These are phyloP conservation scores for Exophiala sideris DNA, from an alignment of 2,329 filamentous ascomycete genomes.

Conservation along the genomic window DNA sequence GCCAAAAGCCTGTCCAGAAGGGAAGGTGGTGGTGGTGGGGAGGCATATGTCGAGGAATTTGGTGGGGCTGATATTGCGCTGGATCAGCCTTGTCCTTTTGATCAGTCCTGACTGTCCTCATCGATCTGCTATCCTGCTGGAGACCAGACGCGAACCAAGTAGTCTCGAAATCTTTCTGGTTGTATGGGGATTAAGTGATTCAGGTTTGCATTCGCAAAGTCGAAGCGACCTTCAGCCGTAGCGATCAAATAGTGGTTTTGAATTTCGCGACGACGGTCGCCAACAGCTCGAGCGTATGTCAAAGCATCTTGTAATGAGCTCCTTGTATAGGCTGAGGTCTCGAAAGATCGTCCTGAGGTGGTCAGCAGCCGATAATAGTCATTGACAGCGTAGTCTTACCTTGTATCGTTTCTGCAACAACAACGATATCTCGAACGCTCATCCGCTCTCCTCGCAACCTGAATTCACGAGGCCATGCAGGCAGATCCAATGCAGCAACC, in stretches of 20 bases:
- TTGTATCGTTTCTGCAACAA: constrained; percentile 49
- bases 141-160: constrained; percentile 52
- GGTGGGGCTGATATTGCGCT: too few relatives aligned
- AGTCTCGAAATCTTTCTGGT: constrained; percentile 53
- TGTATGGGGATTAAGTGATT: constrained; percentile 52
- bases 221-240: constrained; percentile 66
- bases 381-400: constrained; percentile 30
- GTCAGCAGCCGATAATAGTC: constrained; percentile 14
- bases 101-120: neutral
- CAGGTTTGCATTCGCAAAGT: constrained; percentile 59
- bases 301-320: constrained; percentile 29
- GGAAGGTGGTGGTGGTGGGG: neutral
- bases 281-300: constrained; percentile 32
- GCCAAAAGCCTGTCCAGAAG: neutral
- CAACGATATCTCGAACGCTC: constrained; percentile 59
- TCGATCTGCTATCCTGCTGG: neutral
- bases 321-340: constrained; percentile 28
- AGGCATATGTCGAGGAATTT: neutral
- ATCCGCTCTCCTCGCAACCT: constrained; percentile 66
- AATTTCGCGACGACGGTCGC: constrained; percentile 37
- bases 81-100: neutral
- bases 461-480: constrained; percentile 66
- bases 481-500: constrained; percentile 61
- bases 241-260: constrained; percentile 61
- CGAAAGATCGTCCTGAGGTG: constrained; percentile 27